Evolutionary conservation across 371 early-diverging fungal genomes (phyloP).

Genomic region (Syncephalastrum monosporum): DNA sequence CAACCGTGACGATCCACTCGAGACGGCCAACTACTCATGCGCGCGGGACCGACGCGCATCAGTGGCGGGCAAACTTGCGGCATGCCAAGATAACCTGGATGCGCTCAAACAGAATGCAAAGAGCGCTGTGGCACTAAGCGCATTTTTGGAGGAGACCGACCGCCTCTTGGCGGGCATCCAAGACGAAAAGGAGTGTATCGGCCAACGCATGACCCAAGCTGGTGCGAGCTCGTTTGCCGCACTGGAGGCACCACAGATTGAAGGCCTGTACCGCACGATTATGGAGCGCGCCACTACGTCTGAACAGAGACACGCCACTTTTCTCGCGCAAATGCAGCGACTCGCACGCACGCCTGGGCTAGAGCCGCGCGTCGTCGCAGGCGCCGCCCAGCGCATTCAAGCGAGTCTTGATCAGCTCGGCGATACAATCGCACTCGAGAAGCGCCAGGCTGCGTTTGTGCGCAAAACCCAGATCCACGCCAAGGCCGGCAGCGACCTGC

Average conservation of each 20-base stretch:
- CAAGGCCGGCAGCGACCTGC: constrained; percentile 43
- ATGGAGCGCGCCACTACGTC: too few species aligned
- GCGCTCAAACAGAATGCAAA: constrained; percentile 29
- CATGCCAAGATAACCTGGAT: constrained; percentile 18
- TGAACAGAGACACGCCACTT: too few species aligned
- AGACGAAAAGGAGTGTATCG: constrained; percentile 23
- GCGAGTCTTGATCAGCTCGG: constrained; percentile 26
- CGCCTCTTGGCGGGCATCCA: constrained; percentile 23
- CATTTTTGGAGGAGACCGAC: constrained; percentile 28
- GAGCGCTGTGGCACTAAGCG: constrained; percentile 28
- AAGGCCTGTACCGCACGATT: constrained; percentile 15
- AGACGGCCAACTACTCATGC: constrained; percentile 47
- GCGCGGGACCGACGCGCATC: constrained; percentile 32
- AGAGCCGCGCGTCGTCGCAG: constrained; percentile 24
- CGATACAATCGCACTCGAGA: constrained; percentile 27
- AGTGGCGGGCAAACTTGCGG: constrained; percentile 19
- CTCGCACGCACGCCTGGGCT: neutral
- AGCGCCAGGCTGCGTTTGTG: constrained; percentile 40
- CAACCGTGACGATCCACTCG: constrained; percentile 36
- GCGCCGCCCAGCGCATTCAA: constrained; percentile 23
- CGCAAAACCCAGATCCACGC: constrained; percentile 40
- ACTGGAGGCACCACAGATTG: constrained; percentile 16
- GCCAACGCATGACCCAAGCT: constrained; percentile 25
- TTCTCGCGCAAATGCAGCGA: too few species aligned
- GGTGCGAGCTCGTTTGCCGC: constrained; percentile 25